Percentiles rank a stretch among this genome's conserved stretches.
Evolutionary conservation across 139 green algal species (phyloP).

Genomic region (Desmodesmus armatus): DNA sequence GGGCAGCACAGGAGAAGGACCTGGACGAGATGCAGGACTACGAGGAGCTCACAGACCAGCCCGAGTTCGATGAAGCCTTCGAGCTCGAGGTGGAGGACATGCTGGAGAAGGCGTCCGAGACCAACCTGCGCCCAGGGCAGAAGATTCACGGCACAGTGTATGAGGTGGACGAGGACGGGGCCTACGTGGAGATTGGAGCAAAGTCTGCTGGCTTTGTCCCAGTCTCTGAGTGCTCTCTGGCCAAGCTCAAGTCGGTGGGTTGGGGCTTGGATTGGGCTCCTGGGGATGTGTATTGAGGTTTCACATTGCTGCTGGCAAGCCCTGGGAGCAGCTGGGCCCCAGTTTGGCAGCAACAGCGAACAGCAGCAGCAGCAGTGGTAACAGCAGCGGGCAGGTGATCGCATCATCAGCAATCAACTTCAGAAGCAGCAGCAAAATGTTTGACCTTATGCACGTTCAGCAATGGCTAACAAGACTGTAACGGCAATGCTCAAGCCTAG

Average conservation of each 20-base stretch:
- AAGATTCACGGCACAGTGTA: constrained; percentile 81
- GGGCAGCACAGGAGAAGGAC: constrained; percentile 58
- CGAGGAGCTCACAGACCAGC: constrained; percentile 61
- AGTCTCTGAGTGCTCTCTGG: constrained; percentile 80
- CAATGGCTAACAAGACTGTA: too few species aligned
- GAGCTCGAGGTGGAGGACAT: constrained; percentile 67
- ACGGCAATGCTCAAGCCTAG: too few species aligned
- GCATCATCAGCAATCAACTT: not conserved
- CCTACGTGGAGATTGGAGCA: constrained; percentile 93
- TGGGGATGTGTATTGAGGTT: too few species aligned
- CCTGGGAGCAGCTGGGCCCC: too few species aligned
- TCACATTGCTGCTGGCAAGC: too few species aligned
- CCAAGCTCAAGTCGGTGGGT: constrained; percentile 64
- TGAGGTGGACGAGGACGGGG: constrained; percentile 87
- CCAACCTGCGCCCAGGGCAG: constrained; percentile 72
- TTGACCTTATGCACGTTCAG: too few species aligned
- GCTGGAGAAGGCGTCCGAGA: constrained; percentile 60
- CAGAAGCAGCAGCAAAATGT: not conserved
- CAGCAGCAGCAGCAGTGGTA: too few species aligned
- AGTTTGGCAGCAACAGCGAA: too few species aligned
- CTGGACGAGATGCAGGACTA: constrained; percentile 71
- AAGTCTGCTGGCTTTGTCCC: constrained; percentile 92
- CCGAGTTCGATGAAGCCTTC: constrained; percentile 54
- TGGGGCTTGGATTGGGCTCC: not conserved
- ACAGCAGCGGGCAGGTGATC: too few species aligned